These are phyloP conservation scores for Phytophthora fragariae DNA, from an alignment of 352 stramenopile species.

Conservation along the genomic window DNA sequence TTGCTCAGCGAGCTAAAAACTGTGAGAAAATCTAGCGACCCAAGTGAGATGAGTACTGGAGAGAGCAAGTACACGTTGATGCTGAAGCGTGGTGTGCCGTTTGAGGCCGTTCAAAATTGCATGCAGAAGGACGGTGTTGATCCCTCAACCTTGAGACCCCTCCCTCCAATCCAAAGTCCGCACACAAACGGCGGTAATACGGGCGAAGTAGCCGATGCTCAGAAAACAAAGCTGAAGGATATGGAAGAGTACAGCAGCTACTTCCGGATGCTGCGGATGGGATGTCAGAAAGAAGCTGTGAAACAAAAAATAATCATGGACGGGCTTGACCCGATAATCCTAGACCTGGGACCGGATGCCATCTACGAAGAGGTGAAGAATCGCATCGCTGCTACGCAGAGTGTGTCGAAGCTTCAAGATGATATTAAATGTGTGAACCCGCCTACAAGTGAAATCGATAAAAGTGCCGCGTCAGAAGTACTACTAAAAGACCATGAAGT, in stretches of 20 bases:
- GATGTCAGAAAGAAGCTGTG: conserved; percentile 89
- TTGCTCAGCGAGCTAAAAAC: conserved; percentile 28
- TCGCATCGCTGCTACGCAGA: conserved; percentile 43
- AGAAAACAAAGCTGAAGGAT: conserved; percentile 57
- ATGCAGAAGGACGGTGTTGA: conserved; percentile 75
- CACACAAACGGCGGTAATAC: neutral
- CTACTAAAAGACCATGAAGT: conserved; percentile 66
- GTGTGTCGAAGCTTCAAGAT: conserved; percentile 56
- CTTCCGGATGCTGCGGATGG: conserved; percentile 95
- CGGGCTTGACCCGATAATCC: conserved; percentile 77
- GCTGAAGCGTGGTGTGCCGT: conserved; percentile 73
- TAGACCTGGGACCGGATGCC: conserved; percentile 67
- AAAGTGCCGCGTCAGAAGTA: conserved; percentile 12
- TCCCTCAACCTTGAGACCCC: conserved; percentile 40
- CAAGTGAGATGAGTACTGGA: conserved; percentile 5
- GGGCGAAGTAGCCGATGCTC: neutral
- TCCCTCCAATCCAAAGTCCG: conserved; percentile 7
- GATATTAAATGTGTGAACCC: conserved; percentile 68
- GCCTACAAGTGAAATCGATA: conserved; percentile 13
- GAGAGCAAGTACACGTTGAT: conserved; percentile 69
- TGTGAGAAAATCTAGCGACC: conserved; percentile 14
- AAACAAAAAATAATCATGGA: conserved; percentile 93
- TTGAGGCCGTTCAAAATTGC: conserved; percentile 77
- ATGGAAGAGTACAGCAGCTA: conserved; percentile 86
- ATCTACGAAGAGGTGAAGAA: conserved; percentile 73